A percentile compares a stretch with the other conserved stretches of the same genome.
Conservation (phyloP, 805 yeast genomes). For the Sugiyamaella smithiae region DNA sequence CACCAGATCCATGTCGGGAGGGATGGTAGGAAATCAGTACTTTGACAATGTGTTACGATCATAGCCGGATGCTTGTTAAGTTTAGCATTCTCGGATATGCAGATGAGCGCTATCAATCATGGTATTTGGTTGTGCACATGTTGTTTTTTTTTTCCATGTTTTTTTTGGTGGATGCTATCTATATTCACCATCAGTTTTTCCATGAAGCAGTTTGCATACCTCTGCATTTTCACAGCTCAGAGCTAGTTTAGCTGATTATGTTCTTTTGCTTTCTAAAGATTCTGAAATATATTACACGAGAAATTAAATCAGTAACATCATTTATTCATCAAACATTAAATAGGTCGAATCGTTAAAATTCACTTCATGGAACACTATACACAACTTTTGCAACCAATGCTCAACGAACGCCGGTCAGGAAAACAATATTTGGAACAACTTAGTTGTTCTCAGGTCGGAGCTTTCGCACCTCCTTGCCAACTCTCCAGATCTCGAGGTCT, state of each 20-base stretch:
- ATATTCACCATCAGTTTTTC: no score
- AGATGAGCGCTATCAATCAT: neutral
- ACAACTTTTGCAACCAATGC: conserved; percentile 18
- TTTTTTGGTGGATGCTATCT: no score
- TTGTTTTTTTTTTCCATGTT: neutral
- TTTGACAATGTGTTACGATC: conserved; percentile 56
- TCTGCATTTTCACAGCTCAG: no score
- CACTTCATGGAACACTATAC: conserved; percentile 29
- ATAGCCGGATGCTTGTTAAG: no score
- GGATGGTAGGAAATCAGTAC: conserved; percentile 49
- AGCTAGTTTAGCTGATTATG: no score
- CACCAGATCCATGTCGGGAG: conserved; percentile 67
- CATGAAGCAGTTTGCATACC: no score
- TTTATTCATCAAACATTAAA: conserved; percentile 12
- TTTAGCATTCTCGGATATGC: no score
- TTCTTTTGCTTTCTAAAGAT: no score
- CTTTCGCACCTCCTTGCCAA: conserved; percentile 99
- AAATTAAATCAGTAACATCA: no score
- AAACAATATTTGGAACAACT: neutral
- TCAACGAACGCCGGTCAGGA: conserved; percentile 10
- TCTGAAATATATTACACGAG: no score
- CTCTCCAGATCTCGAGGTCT: conserved; percentile 98
- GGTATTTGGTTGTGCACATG: neutral
- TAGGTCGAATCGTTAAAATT: conserved; percentile 22
- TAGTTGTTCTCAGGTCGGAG: conserved; percentile 98